Evolutionary conservation across 306 rosid genomes (phyloP).

Genomic region (Quillaja saponaria): DNA sequence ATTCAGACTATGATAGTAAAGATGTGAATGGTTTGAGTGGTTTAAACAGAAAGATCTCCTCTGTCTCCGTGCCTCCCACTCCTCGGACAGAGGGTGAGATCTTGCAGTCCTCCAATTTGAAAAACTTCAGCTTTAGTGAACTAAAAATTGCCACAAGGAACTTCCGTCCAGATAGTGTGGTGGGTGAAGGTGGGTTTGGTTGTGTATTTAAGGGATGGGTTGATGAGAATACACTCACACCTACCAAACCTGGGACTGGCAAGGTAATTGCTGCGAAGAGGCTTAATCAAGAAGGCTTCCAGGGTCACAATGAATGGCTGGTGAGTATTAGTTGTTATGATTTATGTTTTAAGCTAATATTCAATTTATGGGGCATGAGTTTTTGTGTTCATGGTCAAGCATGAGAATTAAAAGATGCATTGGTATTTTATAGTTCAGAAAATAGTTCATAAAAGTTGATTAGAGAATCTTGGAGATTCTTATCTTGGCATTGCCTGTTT

Average conservation of each 20-base stretch:
- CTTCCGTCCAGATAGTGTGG: slow-evolving; percentile 95
- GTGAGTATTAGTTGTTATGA: slow-evolving; percentile 54
- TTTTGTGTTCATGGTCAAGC: slow-evolving; percentile 1
- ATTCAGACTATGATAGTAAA: slow-evolving; percentile 41
- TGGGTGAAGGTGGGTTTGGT: slow-evolving; percentile 98
- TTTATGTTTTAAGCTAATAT: neutral
- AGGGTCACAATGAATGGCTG: slow-evolving; percentile 99
- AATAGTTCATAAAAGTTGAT: slow-evolving; percentile 2
- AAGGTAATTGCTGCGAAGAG: slow-evolving; percentile 86
- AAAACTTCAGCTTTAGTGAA: slow-evolving; percentile 67
- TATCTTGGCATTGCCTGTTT: slow-evolving; percentile 10
- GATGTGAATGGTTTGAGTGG: slow-evolving; percentile 37
- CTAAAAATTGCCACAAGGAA: slow-evolving; percentile 85
- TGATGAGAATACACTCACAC: slow-evolving; percentile 71
- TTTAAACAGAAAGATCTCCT: slow-evolving; percentile 53
- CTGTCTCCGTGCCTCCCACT: slow-evolving; percentile 57
- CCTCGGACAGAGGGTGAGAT: slow-evolving; percentile 95
- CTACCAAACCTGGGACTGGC: slow-evolving; percentile 86
- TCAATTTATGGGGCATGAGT: neutral
- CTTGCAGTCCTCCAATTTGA: slow-evolving; percentile 74
- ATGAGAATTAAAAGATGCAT: slow-evolving; percentile 12
- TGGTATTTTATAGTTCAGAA: slow-evolving; percentile 16
- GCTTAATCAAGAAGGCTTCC: slow-evolving; percentile 93
- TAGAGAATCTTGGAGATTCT: slow-evolving; percentile 13
- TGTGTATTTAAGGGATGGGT: slow-evolving; percentile 92